Evolutionary conservation across 1,284 basidiomycete genomes (phyloP).

Genomic region (Naganishia albida): DNA sequence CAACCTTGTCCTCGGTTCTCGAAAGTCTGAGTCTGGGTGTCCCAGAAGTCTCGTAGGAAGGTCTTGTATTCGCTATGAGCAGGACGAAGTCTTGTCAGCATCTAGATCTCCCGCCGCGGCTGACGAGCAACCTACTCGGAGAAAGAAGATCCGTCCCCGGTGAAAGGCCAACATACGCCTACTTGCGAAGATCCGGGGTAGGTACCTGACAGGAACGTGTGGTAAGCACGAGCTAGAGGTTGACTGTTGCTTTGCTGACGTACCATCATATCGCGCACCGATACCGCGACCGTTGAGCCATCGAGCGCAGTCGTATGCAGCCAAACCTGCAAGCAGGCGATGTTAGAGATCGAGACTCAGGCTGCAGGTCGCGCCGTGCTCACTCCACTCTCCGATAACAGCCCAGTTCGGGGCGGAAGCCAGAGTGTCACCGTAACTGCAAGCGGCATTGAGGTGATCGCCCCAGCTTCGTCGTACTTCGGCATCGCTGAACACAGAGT

Average conservation of each 20-base stretch:
- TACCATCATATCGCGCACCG: slow-evolving; percentile 78
- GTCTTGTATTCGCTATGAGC: slow-evolving; percentile 69
- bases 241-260: not conserved
- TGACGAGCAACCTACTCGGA: slow-evolving; percentile 49
- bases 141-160: slow-evolving; percentile 72
- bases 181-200: slow-evolving; percentile 66
- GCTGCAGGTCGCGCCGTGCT: slow-evolving; percentile 39
- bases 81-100: not conserved
- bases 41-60: slow-evolving; percentile 79
- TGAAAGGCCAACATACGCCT: slow-evolving; percentile 71
- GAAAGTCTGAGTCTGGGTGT: slow-evolving; percentile 65
- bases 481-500: slow-evolving; percentile 71
- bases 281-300: slow-evolving; percentile 71
- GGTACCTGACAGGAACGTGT: slow-evolving; percentile 39
- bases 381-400: slow-evolving; percentile 80
- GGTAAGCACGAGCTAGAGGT: not conserved
- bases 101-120: not conserved
- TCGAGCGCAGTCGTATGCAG: slow-evolving; percentile 79
- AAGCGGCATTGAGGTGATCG: slow-evolving; percentile 68
- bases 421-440: slow-evolving; percentile 59
- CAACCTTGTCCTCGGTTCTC: slow-evolving; percentile 54
- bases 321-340: slow-evolving; percentile 43
- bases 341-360: not conserved
- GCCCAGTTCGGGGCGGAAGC: slow-evolving; percentile 64
- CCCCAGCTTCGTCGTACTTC: slow-evolving; percentile 62